A percentile compares a stretch with the other conserved stretches of the same genome.
Conservation (phyloP, 208 protist species). For the Trichomonas gallinae region DNA sequence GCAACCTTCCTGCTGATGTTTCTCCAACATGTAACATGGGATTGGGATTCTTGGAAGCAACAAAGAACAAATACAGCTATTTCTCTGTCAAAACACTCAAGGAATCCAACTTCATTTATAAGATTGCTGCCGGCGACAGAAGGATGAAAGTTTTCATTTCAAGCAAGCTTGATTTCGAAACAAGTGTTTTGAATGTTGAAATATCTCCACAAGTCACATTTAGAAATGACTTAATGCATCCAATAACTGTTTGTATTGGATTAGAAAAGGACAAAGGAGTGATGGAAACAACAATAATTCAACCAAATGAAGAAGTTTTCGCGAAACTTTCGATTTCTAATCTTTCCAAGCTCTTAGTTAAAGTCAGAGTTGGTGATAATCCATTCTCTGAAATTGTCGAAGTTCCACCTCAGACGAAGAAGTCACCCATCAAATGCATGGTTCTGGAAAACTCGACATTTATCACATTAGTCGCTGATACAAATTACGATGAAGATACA, state of each 20-base stretch:
- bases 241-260: background rate
- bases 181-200: background rate
- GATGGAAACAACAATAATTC: background rate
- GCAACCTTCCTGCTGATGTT: background rate
- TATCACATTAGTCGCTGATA: background rate
- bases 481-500: background rate
- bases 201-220: background rate
- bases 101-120: background rate
- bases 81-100: background rate
- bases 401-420: background rate
- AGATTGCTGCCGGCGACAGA: background rate
- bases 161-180: background rate
- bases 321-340: background rate
- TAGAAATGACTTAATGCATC: background rate
- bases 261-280: background rate
- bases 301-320: background rate
- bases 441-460: background rate
- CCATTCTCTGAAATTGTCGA: background rate
- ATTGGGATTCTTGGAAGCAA: background rate
- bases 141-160: background rate
- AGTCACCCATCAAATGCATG: background rate
- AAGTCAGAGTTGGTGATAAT: background rate
- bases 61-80: background rate
- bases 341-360: background rate
- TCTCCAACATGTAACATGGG: background rate